Conservation (phyloP, 2,329 filamentous ascomycete genomes). For the Stachybotrys chlorohalonatus region DNA sequence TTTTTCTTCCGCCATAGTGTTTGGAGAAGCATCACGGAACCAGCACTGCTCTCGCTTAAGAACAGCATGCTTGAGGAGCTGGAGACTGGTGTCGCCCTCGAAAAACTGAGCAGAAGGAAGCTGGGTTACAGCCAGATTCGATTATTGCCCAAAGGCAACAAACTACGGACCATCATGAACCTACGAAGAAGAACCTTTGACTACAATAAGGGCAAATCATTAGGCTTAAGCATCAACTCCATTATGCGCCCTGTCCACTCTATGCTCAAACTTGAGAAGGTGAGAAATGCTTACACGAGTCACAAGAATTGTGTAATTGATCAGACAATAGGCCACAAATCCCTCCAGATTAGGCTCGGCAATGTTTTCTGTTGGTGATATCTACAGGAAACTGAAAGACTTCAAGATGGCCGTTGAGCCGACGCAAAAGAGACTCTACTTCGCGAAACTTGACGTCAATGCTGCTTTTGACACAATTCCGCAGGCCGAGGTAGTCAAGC, state of each 20-base stretch:
- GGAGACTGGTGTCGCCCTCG: slow-evolving; percentile 43
- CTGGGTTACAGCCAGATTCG: slow-evolving; percentile 74
- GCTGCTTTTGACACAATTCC: slow-evolving; percentile 95
- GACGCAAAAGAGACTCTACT: slow-evolving; percentile 51
- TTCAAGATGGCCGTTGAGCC: slow-evolving; percentile 51
- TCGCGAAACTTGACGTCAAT: slow-evolving; percentile 87
- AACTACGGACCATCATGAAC: slow-evolving; percentile 82
- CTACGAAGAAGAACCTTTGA: slow-evolving; percentile 56
- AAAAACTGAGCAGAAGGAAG: slow-evolving; percentile 49
- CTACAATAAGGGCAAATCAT: slow-evolving; percentile 53
- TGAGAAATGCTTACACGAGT: slow-evolving; percentile 16
- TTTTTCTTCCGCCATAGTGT: slow-evolving; percentile 95
- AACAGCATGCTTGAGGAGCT: slow-evolving; percentile 72
- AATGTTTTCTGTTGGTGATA: slow-evolving; percentile 71
- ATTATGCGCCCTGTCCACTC: slow-evolving; percentile 65
- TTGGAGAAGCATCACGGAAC: slow-evolving; percentile 70
- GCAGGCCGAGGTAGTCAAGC: slow-evolving; percentile 59
- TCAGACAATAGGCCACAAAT: slow-evolving; percentile 24
- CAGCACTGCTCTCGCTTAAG: slow-evolving; percentile 60
- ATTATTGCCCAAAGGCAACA: slow-evolving; percentile 69
- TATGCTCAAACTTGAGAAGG: slow-evolving; percentile 71
- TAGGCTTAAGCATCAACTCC: slow-evolving; percentile 32
- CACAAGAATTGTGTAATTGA: not conserved
- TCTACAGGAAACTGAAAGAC: slow-evolving; percentile 61
- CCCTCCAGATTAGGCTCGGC: slow-evolving; percentile 64